Conservation (phyloP, 345 rosid genomes). For the Salix dunnii region DNA sequence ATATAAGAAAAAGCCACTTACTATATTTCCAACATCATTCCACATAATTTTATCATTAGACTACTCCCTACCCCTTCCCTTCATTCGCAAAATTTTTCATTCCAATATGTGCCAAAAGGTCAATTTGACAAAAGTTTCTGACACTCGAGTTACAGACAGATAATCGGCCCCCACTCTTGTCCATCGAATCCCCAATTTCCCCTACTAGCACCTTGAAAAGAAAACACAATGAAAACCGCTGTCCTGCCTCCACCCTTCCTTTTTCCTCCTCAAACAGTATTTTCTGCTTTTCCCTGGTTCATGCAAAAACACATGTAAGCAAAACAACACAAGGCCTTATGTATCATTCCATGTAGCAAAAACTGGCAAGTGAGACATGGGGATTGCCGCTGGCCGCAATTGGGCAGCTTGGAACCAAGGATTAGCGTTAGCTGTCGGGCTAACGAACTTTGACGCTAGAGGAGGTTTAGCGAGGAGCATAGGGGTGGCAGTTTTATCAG, state of each 20-base stretch:
- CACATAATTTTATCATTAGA: conserved; percentile 32
- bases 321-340: conserved; percentile 6
- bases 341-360: conserved; percentile 76
- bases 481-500: conserved; percentile 41
- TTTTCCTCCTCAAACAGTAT: background rate
- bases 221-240: conserved; percentile 17
- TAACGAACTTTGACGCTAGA: conserved; percentile 45
- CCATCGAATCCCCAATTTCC: conserved; percentile 18
- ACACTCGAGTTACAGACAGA: conserved; percentile 37
- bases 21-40: conserved; percentile 27
- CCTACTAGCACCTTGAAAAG: conserved; percentile 23
- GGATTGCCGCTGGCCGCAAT: conserved; percentile 38
- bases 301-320: background rate
- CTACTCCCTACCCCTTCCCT: conserved; percentile 25
- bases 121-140: conserved; percentile 27
- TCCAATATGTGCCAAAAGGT: conserved; percentile 32
- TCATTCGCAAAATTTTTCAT: conserved; percentile 30
- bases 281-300: background rate
- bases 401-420: conserved; percentile 55
- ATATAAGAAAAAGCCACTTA: conserved; percentile 11
- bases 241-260: background rate
- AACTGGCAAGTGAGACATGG: conserved; percentile 62
- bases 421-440: conserved; percentile 29
- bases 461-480: conserved; percentile 53
- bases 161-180: conserved; percentile 25